Base-by-base conservation (phyloP, 805 yeast species). In the Metschnikowia continentalis region DNA sequence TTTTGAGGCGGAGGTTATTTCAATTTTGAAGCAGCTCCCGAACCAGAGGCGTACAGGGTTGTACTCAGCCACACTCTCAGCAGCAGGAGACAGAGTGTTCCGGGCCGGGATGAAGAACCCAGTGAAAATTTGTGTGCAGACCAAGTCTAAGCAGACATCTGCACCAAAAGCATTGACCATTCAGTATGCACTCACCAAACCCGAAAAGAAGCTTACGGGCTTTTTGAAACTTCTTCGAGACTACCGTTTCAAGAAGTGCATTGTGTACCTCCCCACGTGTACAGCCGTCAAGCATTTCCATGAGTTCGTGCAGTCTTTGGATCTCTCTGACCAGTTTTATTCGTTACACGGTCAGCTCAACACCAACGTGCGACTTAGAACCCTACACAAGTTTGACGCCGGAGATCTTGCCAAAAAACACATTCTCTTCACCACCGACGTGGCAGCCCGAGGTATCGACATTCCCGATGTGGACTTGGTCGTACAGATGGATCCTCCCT, bases 391-490 rank as follows among this genome's bases (percentile, higher is more conserved):
- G 33, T 94, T 92, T 63, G 64, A 83, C 0, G 76, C 76, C 1
- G 74, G 78, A 4, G 77, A 72, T 42, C 54, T 65, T 1, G 61
- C 64, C 6, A 67, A 69, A 2, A 84, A 82, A 55, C 74, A 84
- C 8, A 80, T 92, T 0, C 68, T 94, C 22, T 72, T 94, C 68
- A 90, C 99, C 1, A 94, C 99, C 0, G 99, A 94, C 74, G 97
- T 94, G n/a, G 97, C 99, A 0, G 97, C 98, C 0, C 78, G 99
- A 63, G 99, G 99, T 40, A 80, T 94, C 20, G 99, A 94, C 71
- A 85, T 94, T 30, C 96, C 96, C 0, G 94, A 91, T 48, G 97
- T 94, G 8, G 98, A 94, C 62, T 69, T 91, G 23, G 98, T 92
- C 3, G 71, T 94, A n/a, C 99, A 94, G 64, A 59, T 92, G 22